Evolutionary conservation across 78 protist species (phyloP), one percentile per base, ranked within the genome.

Genomic region (Emiliania huxleyi): DNA sequence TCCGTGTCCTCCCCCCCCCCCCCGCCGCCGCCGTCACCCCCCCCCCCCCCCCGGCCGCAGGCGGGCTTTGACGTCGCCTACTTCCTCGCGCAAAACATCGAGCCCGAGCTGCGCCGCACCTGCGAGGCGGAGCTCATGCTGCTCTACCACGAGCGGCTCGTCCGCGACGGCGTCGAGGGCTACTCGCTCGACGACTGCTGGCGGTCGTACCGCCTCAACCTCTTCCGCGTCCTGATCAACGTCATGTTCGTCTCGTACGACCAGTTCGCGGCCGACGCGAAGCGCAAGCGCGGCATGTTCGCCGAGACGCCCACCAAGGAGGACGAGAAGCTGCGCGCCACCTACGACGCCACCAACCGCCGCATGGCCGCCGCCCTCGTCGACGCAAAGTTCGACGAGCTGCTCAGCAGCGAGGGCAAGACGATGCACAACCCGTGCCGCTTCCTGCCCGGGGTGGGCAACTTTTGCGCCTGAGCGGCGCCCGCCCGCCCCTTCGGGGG

Each of bases 191-290:
- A 62, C 37, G 75, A 62, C 75, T 62, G 75, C 75, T 62, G 75
- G 75, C 23, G 75, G 29, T 8, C 75, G 75, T 62, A 62, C 75
- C 11, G 23, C 29, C 75, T 62, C 75, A 62, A 62, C 33, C 75
- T 62, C n/a, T 62, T 62, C 75, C 75, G 75, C 75, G 75, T 62
- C n/a, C 75, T 62, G n/a, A 62, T 62, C 75, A 62, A 62, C 75
- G 23, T 62, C 75, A 62, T 62, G 75, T 62, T 26, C 75, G 75
- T 62, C 33, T 23, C 75, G 75, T 62, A 21, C n/a, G 23, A 8
- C n/a, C n/a, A 62, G 11, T 62, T 62, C 75, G 62, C 62, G 62
- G 15, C 8, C 29, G 62, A 52, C 62, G 62, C 62, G 29, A 52
- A 52, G 62, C 23, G 33, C 37, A 62, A 62, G 75, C 23, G 75